Evolutionary conservation across 768 basidiomycete species (phyloP), one percentile per base, ranked within the genome.

Genomic region (Cantharellus anzutake): DNA sequence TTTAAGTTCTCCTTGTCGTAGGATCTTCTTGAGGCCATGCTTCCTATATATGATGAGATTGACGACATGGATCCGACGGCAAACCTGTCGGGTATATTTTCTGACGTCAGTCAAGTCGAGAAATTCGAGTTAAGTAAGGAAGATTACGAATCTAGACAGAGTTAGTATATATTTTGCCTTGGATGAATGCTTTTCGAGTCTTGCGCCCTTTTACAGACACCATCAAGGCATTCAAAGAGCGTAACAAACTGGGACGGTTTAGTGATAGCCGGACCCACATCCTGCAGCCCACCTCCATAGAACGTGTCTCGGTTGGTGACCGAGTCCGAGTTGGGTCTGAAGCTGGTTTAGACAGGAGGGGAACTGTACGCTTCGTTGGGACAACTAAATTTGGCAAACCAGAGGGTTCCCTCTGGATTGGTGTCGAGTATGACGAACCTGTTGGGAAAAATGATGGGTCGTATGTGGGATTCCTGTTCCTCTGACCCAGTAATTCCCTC

Each of bases 391-490:
- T 97, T 67, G 80, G 79, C 5, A 78, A 76, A 61, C 78, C 74
- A 11, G 67, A 70, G 2, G 80, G 83, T 0, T 70, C 69, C 0
- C 65, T 80, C 0, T 98, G 93, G 93, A 78, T 97, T 0, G 94
- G 94, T 0, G 75, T 98, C 20, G 89, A 94, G 68, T 88, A 92
- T 67, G 94, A 98, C 67, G 94, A 98, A 66, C 93, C 94, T 2
- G 76, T 89, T 34, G 94, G 94, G 5, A 97, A 93, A 73, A 92
- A 93, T 63, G 86, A 97, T 69, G 94, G 94, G 65, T 83, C 82
- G 92, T 94, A 68, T 72, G 91, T 81, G 20, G 20, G 4, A 14
- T 16, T 16, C 41, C 40, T 5, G n/a, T 41, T 7, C 35, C 52
- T 55, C 35, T 55, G 44, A 48, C 29, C 44, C 52, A 37, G 7